Evolutionary conservation across 1,284 basidiomycete species (phyloP).

Genomic region (Pterula multifida): DNA sequence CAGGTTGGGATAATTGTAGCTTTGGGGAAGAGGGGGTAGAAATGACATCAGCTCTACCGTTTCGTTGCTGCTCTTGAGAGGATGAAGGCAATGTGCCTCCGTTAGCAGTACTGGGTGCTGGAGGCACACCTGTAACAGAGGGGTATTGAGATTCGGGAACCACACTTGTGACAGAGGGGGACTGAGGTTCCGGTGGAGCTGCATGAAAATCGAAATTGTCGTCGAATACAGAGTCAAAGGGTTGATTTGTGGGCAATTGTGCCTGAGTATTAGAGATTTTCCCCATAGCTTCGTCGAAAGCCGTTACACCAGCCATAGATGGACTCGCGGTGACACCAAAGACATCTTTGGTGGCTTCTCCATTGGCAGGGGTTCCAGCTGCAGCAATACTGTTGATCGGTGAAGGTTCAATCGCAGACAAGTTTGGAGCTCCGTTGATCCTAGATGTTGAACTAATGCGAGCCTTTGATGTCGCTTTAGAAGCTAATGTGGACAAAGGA

Average conservation of each 20-base stretch:
- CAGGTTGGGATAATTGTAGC: conserved; percentile 17
- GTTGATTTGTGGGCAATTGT: conserved; percentile 28
- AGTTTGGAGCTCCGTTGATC: conserved; percentile 10
- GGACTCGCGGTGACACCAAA: conserved; percentile 13
- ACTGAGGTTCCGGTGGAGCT: conserved; percentile 10
- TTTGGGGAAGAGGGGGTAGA: conserved; percentile 30
- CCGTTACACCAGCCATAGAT: conserved; percentile 38
- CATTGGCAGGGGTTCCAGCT: conserved; percentile 13
- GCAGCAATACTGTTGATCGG: conserved; percentile 2
- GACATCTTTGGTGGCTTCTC: conserved; percentile 11
- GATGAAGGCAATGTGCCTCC: neutral
- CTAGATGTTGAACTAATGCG: conserved; percentile 9
- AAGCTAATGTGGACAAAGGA: conserved; percentile 23
- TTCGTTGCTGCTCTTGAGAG: no score
- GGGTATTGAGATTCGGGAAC: no score
- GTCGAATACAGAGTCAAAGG: conserved; percentile 69
- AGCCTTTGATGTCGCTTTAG: conserved; percentile 11
- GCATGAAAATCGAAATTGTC: conserved; percentile 77
- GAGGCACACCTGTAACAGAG: no score
- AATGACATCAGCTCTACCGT: conserved; percentile 39
- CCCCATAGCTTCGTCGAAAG: conserved; percentile 65
- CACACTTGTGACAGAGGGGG: conserved; percentile 16
- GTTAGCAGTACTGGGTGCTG: no score
- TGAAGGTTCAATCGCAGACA: conserved; percentile 14
- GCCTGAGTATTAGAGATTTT: conserved; percentile 31